Base-by-base conservation (phyloP, 163 green algal genomes). In the Trebouxia gelatinosa region DNA sequence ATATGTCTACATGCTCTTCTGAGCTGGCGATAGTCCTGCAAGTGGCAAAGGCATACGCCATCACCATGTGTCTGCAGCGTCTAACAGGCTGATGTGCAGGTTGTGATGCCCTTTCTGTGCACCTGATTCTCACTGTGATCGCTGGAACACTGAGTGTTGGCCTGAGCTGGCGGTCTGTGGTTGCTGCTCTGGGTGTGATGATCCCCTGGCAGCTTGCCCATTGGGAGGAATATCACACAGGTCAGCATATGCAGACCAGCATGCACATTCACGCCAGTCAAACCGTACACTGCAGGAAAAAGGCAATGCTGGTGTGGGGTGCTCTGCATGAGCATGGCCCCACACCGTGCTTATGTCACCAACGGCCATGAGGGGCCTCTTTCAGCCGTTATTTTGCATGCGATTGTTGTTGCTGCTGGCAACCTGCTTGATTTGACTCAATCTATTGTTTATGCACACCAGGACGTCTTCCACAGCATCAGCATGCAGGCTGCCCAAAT, bases 171-270 rank as follows among this genome's bases (percentile, higher is more conserved):
- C 79, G 80, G 61, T 61, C 82, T 21, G 83, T 87, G 5, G 51
- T 87, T 6, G 85, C 84, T 54, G 85, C 70, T 50, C 57, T 95
- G 26, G 83, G 80, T 61, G 84, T 94, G 26, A 93, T 93, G 82
- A 84, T 91, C 32, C 92, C 90, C 21, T 98, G 92, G 91, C 78
- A 93, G 17, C 34, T 94, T 21, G 92, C 91, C 58, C 93, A 98
- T 77, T 98, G 91, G 92, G 94, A 97, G 85, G 94, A 98, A 79
- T 98, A 98, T 79, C 94, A 98, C 82, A 97, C 93, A 26, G 70
- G 70, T 78, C 23, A 37, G 64, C 32, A n/a, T n/a, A n/a, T n/a
- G n/a, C n/a, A n/a, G n/a, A n/a, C n/a, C n/a, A n/a, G n/a, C n/a
- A n/a, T n/a, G n/a, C 26, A 3, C 19, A 23, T 19, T 59, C 19